A percentile compares a stretch with the other conserved stretches of the same genome.
Evolutionary conservation across 2,329 filamentous ascomycete genomes (phyloP).

Genomic region (Colletotrichum cereale): DNA sequence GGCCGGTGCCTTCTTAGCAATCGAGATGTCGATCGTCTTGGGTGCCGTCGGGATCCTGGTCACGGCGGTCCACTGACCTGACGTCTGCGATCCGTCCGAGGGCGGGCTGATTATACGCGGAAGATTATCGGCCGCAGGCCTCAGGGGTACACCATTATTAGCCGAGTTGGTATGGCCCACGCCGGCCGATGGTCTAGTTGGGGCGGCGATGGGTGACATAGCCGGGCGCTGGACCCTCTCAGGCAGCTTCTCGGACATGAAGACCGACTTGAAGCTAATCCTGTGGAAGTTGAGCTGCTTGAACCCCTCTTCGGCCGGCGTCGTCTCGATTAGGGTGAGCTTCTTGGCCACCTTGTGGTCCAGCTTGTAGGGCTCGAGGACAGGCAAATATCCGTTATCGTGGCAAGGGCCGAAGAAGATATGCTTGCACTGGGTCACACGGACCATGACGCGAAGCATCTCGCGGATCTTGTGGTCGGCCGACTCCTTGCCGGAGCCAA

Average conservation of each 20-base stretch:
- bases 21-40: conserved; percentile 47
- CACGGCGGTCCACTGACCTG: conserved; percentile 44
- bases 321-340: conserved; percentile 50
- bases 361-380: conserved; percentile 49
- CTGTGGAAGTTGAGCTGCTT: conserved; percentile 46
- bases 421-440: conserved; percentile 48
- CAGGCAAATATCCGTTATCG: conserved; percentile 52
- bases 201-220: neutral
- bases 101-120: neutral
- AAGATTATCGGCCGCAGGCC: neutral
- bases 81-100: conserved; percentile 16
- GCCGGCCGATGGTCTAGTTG: neutral
- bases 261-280: conserved; percentile 47
- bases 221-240: conserved; percentile 14
- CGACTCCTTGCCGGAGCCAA: conserved; percentile 51
- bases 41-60: conserved; percentile 33
- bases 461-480: conserved; percentile 52
- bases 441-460: conserved; percentile 51
- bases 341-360: conserved; percentile 44
- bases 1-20: conserved; percentile 41
- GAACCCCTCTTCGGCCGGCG: conserved; percentile 49
- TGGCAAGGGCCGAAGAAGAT: conserved; percentile 51
- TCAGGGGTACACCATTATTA: neutral
- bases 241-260: conserved; percentile 47
- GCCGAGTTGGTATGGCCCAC: neutral